Evolutionary conservation across 148 eudicot species (phyloP).

Genomic region (Camellia lanceoleosa): DNA sequence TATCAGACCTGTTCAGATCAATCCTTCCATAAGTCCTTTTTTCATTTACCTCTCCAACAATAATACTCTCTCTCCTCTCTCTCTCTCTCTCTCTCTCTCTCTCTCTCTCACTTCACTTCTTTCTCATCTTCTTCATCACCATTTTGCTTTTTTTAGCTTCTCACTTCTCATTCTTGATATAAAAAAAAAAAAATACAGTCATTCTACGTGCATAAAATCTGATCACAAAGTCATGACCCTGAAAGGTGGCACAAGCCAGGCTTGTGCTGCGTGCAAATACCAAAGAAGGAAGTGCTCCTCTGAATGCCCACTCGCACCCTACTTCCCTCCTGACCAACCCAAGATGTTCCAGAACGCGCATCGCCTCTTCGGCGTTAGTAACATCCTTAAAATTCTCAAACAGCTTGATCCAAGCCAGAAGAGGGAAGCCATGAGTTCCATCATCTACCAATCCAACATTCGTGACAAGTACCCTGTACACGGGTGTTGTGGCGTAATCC

Average conservation of each 20-base stretch:
- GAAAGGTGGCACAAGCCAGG: slow-evolving; percentile 77
- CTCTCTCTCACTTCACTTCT: background rate
- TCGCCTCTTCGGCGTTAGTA: slow-evolving; percentile 68
- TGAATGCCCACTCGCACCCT: slow-evolving; percentile 74
- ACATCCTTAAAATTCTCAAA: slow-evolving; percentile 54
- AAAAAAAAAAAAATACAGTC: background rate
- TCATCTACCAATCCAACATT: slow-evolving; percentile 57
- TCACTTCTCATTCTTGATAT: background rate
- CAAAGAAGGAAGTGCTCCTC: slow-evolving; percentile 69
- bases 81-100: background rate
- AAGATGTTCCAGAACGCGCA: slow-evolving; percentile 69
- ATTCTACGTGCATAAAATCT: too few relatives aligned
- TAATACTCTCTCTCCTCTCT: background rate
- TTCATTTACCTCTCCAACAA: background rate
- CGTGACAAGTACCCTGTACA: slow-evolving; percentile 56
- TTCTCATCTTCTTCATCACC: background rate
- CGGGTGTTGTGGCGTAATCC: slow-evolving; percentile 55
- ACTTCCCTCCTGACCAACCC: slow-evolving; percentile 79
- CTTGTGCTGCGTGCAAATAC: slow-evolving; percentile 92
- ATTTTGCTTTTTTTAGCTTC: background rate
- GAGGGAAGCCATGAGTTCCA: slow-evolving; percentile 66
- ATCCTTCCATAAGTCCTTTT: background rate
- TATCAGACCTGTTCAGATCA: slow-evolving; percentile 32
- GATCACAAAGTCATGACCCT: slow-evolving; percentile 55
- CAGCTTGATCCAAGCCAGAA: slow-evolving; percentile 35